Percentiles rank a stretch among this genome's conserved stretches.
Evolutionary conservation across 331 rosid species (phyloP).

Genomic region (Spiraea crenata): DNA sequence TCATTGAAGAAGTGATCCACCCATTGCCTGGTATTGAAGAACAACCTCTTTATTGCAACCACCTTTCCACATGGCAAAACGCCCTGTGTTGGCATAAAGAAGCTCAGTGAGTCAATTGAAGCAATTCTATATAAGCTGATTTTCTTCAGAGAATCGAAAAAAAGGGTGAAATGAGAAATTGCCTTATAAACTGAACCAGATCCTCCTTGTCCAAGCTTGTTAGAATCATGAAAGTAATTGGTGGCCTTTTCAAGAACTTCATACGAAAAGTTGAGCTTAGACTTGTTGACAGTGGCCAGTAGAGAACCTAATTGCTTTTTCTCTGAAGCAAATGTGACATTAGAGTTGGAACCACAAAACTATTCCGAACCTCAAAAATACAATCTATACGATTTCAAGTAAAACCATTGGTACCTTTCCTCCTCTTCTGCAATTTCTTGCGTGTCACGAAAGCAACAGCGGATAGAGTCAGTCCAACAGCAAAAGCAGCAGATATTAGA

Average conservation of each 20-base stretch:
- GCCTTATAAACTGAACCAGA: slow-evolving; percentile 69
- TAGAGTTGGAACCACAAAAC: not conserved
- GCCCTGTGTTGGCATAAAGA: slow-evolving; percentile 43
- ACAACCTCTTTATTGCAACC: slow-evolving; percentile 72
- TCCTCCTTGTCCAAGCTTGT: slow-evolving; percentile 80
- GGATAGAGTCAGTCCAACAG: slow-evolving; percentile 40
- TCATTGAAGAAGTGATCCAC: slow-evolving; percentile 84
- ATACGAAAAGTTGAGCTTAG: slow-evolving; percentile 54
- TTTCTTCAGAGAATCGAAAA: not conserved
- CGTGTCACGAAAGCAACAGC: slow-evolving; percentile 42
- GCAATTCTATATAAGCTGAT: not conserved
- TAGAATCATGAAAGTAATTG: slow-evolving; percentile 51
- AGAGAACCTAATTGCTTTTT: slow-evolving; percentile 57
- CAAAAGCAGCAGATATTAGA: slow-evolving; percentile 39
- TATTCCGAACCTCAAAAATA: not conserved
- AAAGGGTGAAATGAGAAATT: not conserved
- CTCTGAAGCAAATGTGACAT: slow-evolving; percentile 38
- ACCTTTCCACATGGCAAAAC: slow-evolving; percentile 55
- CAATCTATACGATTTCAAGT: not conserved
- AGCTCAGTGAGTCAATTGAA: not conserved
- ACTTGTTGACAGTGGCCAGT: slow-evolving; percentile 41
- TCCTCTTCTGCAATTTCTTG: slow-evolving; percentile 43
- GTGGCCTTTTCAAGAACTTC: slow-evolving; percentile 75
- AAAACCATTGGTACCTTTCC: slow-evolving; percentile 43
- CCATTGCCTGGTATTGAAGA: slow-evolving; percentile 67